Percentiles rank a stretch among this genome's conserved stretches.
phyloP scores from a whole-genome alignment of 305 asterid genomes.

The Solanum hybrid region DNA sequence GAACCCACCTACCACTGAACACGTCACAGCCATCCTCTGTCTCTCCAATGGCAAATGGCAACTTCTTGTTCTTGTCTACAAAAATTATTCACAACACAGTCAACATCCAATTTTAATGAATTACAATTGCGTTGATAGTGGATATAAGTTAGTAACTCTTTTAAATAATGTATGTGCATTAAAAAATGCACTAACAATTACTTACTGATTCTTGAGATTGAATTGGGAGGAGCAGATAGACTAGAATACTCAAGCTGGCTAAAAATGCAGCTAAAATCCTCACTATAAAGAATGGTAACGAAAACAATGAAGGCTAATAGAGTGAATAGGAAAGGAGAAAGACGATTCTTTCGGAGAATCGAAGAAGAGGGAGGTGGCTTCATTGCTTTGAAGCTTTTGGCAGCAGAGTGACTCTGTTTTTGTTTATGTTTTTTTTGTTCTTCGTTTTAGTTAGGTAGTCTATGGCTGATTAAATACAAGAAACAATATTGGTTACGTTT shows the following conservation, averaged over 20 bases:
- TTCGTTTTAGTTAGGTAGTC: neutral
- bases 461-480: conserved; percentile 12
- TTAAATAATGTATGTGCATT: neutral
- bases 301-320: conserved; percentile 59
- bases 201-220: conserved; percentile 29
- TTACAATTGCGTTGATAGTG: neutral
- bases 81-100: neutral
- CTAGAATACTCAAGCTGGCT: conserved; percentile 29
- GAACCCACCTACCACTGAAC: conserved; percentile 25
- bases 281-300: conserved; percentile 59
- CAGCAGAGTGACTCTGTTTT: neutral
- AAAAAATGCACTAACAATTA: neutral
- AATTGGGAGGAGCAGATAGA: conserved; percentile 13
- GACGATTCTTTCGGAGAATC: conserved; percentile 36
- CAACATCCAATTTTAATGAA: neutral
- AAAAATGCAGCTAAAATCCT: conserved; percentile 56
- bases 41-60: conserved; percentile 21
- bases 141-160: neutral
- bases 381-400: conserved; percentile 26
- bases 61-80: conserved; percentile 14
- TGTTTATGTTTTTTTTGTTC: neutral
- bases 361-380: conserved; percentile 33
- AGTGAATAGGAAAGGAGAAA: conserved; percentile 54
- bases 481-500: conserved; percentile 1
- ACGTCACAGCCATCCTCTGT: conserved; percentile 19